Percentiles rank a stretch among this genome's conserved stretches.
These are phyloP conservation scores for Beauveria australis DNA, from an alignment of 2,329 filamentous ascomycete species.

Conservation along the genomic window DNA sequence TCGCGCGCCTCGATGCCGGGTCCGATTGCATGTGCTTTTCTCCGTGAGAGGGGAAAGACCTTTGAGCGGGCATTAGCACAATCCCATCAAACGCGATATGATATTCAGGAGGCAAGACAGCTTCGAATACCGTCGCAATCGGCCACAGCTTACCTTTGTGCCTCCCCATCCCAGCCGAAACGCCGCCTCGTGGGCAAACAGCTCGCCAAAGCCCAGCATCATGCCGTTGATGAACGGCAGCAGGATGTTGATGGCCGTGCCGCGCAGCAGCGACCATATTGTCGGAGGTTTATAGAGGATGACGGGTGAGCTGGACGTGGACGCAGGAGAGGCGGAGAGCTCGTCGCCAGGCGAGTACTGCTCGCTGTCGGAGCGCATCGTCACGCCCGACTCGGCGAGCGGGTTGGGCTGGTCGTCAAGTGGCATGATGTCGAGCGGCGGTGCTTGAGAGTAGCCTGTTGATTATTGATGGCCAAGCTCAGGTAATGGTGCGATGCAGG, in stretches of 20 bases:
- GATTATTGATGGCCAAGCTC: too few species aligned
- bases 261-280: slow-evolving; percentile 74
- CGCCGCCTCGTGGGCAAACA: slow-evolving; percentile 92
- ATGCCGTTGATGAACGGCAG: slow-evolving; percentile 94
- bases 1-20: slow-evolving; percentile 77
- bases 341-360: slow-evolving; percentile 65
- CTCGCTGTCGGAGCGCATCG: slow-evolving; percentile 76
- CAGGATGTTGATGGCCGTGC: slow-evolving; percentile 90
- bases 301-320: slow-evolving; percentile 50
- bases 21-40: slow-evolving; percentile 60
- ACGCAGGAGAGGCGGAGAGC: slow-evolving; percentile 50
- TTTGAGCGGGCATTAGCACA: slow-evolving; percentile 19
- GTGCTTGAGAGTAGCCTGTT: too few species aligned
- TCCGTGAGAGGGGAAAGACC: slow-evolving; percentile 52
- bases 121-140: neutral
- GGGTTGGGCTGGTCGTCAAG: slow-evolving; percentile 33
- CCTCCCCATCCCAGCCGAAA: slow-evolving; percentile 89
- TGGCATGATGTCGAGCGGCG: neutral
- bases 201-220: slow-evolving; percentile 95
- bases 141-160: slow-evolving; percentile 67
- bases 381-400: slow-evolving; percentile 65
- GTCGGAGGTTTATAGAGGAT: slow-evolving; percentile 87
- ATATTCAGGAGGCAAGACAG: neutral
- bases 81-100: neutral
- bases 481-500: too few species aligned